phyloP scores from a whole-genome alignment of 2,329 filamentous ascomycete genomes.

The Alternaria postmessia region DNA sequence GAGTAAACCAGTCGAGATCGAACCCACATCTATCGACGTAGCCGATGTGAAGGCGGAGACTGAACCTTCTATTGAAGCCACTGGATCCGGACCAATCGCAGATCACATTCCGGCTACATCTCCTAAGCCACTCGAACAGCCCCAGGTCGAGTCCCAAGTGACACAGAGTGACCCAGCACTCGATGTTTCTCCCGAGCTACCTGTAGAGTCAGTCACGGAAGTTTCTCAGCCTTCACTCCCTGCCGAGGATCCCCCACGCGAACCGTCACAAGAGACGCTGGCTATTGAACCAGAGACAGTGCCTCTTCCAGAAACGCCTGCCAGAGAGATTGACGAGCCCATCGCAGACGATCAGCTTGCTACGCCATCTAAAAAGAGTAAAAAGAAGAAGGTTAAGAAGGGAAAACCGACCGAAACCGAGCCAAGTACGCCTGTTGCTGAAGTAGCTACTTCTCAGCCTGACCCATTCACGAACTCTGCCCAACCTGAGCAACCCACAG shows the following conservation, averaged over 20 bases:
- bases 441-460: constrained; percentile 7
- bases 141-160: constrained; percentile 1
- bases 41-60: constrained; percentile 1
- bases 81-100: not conserved
- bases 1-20: constrained; percentile 15
- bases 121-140: not conserved
- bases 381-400: constrained; percentile 50
- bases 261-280: not conserved
- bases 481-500: not conserved
- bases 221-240: not conserved
- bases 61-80: not conserved
- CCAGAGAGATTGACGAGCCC: not conserved
- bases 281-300: not conserved
- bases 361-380: constrained; percentile 52
- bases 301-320: constrained; percentile 1
- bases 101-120: not conserved
- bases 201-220: not conserved
- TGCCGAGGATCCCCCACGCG: not conserved
- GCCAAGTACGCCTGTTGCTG: constrained; percentile 15
- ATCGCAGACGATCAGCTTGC: constrained; percentile 13
- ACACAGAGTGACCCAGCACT: not conserved
- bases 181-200: not conserved
- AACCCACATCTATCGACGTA: not conserved
- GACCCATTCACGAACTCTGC: not conserved
- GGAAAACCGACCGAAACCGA: constrained; percentile 17